phyloP scores from a whole-genome alignment of 495 filamentous ascomycete genomes.

The Hypoxylon lienhwacheense region DNA sequence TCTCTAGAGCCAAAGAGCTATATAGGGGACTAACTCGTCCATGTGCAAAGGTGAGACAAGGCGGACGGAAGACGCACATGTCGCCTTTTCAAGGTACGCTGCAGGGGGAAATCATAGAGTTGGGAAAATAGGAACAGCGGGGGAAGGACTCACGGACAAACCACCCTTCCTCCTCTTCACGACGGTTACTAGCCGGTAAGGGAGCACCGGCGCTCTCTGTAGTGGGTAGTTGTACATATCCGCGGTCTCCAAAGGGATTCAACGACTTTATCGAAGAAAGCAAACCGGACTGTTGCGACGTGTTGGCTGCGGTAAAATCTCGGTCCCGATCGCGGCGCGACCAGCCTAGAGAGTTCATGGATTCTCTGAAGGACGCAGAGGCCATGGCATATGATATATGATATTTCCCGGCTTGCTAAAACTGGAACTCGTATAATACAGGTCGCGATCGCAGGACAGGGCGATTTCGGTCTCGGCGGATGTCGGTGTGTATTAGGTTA shows the following conservation, averaged over 20 bases:
- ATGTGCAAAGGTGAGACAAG: constrained; percentile 45
- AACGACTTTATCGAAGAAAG: constrained; percentile 78
- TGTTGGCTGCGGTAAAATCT: constrained; percentile 69
- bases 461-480: constrained; percentile 17
- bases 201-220: constrained; percentile 81
- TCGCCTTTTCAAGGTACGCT: constrained; percentile 37
- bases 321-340: constrained; percentile 77
- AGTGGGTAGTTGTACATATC: constrained; percentile 91
- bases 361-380: constrained; percentile 85
- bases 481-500: background rate
- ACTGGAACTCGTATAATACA: constrained; percentile 7
- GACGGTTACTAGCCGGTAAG: constrained; percentile 77
- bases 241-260: constrained; percentile 86
- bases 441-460: constrained; percentile 14
- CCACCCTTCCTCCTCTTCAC: constrained; percentile 94
- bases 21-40: constrained; percentile 33
- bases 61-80: constrained; percentile 47
- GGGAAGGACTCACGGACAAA: constrained; percentile 82
- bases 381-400: constrained; percentile 64
- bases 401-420: constrained; percentile 9
- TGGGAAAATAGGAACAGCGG: constrained; percentile 21
- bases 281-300: constrained; percentile 69
- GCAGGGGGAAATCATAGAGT: constrained; percentile 31
- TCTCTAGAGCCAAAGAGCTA: constrained; percentile 15
- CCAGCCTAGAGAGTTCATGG: constrained; percentile 94